Base-by-base conservation (phyloP, 2,329 filamentous ascomycete species). In the Talaromyces piceae region DNA sequence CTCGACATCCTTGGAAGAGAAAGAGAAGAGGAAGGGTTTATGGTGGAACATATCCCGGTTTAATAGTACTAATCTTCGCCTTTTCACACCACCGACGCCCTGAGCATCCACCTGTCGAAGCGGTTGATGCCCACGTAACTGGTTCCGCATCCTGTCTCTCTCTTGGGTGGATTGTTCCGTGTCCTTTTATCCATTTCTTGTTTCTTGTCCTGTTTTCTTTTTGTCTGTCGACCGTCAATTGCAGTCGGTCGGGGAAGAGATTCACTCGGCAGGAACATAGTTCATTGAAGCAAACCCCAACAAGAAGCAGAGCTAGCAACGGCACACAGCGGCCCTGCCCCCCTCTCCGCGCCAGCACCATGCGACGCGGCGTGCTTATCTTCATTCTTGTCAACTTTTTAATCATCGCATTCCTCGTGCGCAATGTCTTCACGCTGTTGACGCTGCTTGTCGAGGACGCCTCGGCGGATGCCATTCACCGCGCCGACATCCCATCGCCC, bases 361-460 rank as follows among this genome's bases (percentile, higher is more conserved):
- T 84, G 81, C 77, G 80, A 59, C 77, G 76, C 70, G 77, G 77
- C 63, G 70, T 82, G 53, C 61, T 82, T 52, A 74, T 85, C 62
- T 86, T 84, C 69, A 70, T 87, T 49, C 60, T 88, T 53, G 73
- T 82, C 66, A 86, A 85, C 63, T 63, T 85, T 47, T 57, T 83
- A 54, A 74, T 88, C 56, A 67, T 89, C 58, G 74, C 75, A 47
- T 78, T 84, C 63, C 75, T 88, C 31, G 69, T 89, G 27, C 78
- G 83, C 69, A 78, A 75, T 56, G 83, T 88, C 61, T 87, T 82
- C 71, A 88, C 84, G 7, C 77, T 90, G 30, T 77, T 90, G 53
- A 80, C 81, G 7, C 76, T 90, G 9, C 75, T 91, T 41, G 74
- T 86, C 59, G 79, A 85, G 68, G 80, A 85, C 70, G 84, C 82